Conservation (phyloP, 2,329 filamentous ascomycete species). For the Aspergillus caelatus region DNA sequence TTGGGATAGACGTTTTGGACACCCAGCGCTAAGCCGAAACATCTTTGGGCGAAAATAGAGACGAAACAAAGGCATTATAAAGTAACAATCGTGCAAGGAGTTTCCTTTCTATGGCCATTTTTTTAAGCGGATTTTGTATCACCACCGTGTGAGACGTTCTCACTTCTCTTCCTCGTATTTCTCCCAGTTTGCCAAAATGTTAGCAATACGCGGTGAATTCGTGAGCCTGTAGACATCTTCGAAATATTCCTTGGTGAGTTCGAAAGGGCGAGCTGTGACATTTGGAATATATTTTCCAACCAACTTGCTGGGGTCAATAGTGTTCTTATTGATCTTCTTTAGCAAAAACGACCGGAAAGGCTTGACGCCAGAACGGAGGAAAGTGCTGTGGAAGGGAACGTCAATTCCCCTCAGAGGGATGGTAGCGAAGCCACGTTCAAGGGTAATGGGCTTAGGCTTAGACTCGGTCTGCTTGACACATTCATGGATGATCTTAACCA, state of each 20-base stretch:
- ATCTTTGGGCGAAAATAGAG: background rate
- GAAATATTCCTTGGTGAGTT: constrained; percentile 97
- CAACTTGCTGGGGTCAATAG: constrained; percentile 94
- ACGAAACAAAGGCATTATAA: background rate
- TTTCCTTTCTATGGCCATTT: background rate
- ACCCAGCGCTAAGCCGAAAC: constrained; percentile 6
- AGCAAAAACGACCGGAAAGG: constrained; percentile 97
- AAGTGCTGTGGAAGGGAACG: constrained; percentile 98
- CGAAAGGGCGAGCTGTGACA: constrained; percentile 93
- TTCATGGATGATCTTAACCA: constrained; percentile 87
- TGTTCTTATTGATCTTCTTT: constrained; percentile 99
- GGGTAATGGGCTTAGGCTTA: constrained; percentile 85
- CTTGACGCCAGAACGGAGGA: constrained; percentile 96
- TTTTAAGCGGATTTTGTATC: constrained; percentile 13
- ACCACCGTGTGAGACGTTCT: constrained; percentile 24
- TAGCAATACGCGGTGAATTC: constrained; percentile 65
- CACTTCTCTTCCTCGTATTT: constrained; percentile 59
- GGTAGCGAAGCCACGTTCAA: constrained; percentile 94
- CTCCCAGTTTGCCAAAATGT: constrained; percentile 79
- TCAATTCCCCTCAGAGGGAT: constrained; percentile 97
- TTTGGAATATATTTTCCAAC: constrained; percentile 99
- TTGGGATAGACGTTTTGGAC: constrained; percentile 4
- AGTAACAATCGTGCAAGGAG: background rate
- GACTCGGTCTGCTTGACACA: constrained; percentile 83
- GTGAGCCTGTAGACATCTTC: constrained; percentile 97